Evolutionary conservation across 164 flowering plant species (phyloP), one percentile per base, ranked within the genome.

Genomic region (Tinospora cordifolia): DNA sequence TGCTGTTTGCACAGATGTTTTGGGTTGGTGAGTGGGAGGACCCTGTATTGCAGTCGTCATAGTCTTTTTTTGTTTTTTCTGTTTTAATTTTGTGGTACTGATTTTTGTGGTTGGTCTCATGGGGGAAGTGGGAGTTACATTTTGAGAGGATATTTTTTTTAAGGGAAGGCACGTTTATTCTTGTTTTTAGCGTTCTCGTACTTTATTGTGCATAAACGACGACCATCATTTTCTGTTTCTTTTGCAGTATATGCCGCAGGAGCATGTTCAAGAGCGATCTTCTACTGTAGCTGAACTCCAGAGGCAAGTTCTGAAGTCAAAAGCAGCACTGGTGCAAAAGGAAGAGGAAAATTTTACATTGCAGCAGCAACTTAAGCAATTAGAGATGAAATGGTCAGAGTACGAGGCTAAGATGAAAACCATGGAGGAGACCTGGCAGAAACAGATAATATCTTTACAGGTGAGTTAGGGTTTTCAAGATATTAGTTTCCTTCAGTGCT

Each of bases 371-470:
- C 76, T 90, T 62, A 74, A 73, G 68, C 86, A 88, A 72, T 81
- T 65, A 63, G 91, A 90, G 72, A 69, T 36, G 12, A 85, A 84
- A 75, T 90, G 97, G 94, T 76, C 75, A 19, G 91, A 90, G 22
- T 84, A 87, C 68, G 98, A 93, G 77, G 81, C 78, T 25, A 91
- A 85, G 81, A 93, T 88, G 90, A 88, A 83, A 76, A 74, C 88
- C 60, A 87, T 87, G 94, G 96, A 93, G 83, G 93, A 90, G 67
- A 83, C 67, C 62, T 90, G 97, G 97, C 87, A 88, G 80, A 87
- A 81, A 78, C 90, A 93, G 82, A 86, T 89, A 82, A 75, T 81
- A 65, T 81, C 93, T 59, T 77, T 88, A 78, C 97, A 91, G 79
- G 98, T 91, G 83, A 86, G 78, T 69, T 71, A 36, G 30, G n/a